Conservation (phyloP, 169 alveolate genomes). For the Eimeria tenella region DNA sequence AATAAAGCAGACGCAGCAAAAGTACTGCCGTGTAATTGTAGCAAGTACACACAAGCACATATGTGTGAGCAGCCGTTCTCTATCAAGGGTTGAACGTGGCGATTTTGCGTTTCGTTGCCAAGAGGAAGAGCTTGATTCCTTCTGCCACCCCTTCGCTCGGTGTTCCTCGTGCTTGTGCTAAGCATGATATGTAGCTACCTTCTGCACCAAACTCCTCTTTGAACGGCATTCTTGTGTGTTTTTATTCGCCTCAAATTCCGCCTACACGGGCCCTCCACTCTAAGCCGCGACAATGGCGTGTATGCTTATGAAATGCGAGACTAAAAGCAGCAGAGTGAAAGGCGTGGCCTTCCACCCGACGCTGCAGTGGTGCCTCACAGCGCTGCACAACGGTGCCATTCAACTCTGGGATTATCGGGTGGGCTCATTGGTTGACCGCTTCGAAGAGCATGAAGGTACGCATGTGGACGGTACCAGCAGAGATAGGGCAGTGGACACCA, state of each 20-base stretch:
- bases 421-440: slow-evolving; percentile 85
- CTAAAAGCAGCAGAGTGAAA: slow-evolving; percentile 96
- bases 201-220: slow-evolving; percentile 3
- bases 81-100: too few relatives aligned
- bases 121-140: neutral
- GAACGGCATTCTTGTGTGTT: slow-evolving; percentile 43
- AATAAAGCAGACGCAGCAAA: too few relatives aligned
- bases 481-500: neutral
- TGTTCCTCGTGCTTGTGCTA: neutral
- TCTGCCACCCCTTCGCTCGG: slow-evolving; percentile 7
- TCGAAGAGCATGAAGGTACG: slow-evolving; percentile 83
- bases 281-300: slow-evolving; percentile 73
- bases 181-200: slow-evolving; percentile 36
- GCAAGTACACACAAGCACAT: too few relatives aligned
- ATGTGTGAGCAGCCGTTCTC: too few relatives aligned
- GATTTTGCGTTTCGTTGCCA: too few relatives aligned
- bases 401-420: slow-evolving; percentile 95
- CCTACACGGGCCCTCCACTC: slow-evolving; percentile 26
- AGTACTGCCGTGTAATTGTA: too few relatives aligned
- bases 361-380: slow-evolving; percentile 96
- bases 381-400: slow-evolving; percentile 96
- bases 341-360: slow-evolving; percentile 97
- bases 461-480: neutral
- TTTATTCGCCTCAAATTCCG: slow-evolving; percentile 11
- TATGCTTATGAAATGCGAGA: slow-evolving; percentile 95